Percentiles rank a stretch among this genome's conserved stretches.
These are phyloP conservation scores for Volvariella surrecta DNA, from an alignment of 1,284 basidiomycete species.

Conservation along the genomic window DNA sequence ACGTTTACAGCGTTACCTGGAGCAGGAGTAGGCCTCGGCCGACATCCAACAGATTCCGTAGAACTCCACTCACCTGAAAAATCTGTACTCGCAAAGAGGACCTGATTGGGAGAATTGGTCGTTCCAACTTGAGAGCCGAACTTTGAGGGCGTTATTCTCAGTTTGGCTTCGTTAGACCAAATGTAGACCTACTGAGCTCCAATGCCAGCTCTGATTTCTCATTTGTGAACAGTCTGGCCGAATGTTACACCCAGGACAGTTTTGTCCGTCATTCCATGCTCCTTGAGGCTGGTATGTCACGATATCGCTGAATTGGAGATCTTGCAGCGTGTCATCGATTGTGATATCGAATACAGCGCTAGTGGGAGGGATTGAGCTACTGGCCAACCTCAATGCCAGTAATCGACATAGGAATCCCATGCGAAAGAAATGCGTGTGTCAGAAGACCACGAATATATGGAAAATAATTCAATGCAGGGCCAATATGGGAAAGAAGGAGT, in stretches of 20 bases:
- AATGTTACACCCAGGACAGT: conserved; percentile 17
- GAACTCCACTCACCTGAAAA: no score
- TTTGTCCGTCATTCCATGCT: conserved; percentile 19
- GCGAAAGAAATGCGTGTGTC: no score
- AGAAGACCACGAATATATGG: no score
- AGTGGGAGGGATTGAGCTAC: conserved; percentile 1
- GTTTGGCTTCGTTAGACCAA: neutral
- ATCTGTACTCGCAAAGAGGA: conserved; percentile 12
- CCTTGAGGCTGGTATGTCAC: conserved; percentile 19
- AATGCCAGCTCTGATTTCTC: conserved; percentile 8
- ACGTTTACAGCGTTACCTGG: conserved; percentile 21
- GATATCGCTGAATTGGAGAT: conserved; percentile 21
- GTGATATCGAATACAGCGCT: conserved; percentile 26
- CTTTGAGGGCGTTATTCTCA: conserved; percentile 10
- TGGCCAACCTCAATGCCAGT: no score
- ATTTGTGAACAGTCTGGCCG: conserved; percentile 14
- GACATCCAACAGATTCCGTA: no score
- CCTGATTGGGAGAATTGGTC: conserved; percentile 11
- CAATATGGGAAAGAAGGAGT: no score
- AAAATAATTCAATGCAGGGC: no score
- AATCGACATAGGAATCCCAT: no score
- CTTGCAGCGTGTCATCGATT: conserved; percentile 34
- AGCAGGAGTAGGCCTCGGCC: conserved; percentile 16
- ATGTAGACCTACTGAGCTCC: conserved; percentile 3
- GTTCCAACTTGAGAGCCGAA: conserved; percentile 11